phyloP scores from a whole-genome alignment of 2,329 filamentous ascomycete genomes.

The Cladosporium austrohemisphaericum region DNA sequence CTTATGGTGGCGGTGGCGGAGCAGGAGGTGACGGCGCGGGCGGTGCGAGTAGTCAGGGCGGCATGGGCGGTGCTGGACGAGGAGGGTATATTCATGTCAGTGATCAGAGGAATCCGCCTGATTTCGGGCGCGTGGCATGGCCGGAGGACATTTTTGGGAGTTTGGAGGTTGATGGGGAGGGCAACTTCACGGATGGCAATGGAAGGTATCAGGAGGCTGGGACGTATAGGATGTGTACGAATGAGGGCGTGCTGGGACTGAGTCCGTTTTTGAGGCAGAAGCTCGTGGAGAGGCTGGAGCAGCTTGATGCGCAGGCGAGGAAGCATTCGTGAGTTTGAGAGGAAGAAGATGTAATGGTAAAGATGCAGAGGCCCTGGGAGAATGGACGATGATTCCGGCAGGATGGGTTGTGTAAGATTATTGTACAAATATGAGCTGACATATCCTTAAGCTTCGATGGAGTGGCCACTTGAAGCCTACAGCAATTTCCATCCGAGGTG shows the following conservation, averaged over 20 bases:
- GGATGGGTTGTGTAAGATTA: too few relatives aligned
- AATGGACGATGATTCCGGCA: too few relatives aligned
- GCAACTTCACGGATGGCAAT: constrained; percentile 53
- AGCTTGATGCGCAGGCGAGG: constrained; percentile 30
- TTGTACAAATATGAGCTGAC: too few relatives aligned
- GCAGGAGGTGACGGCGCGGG: constrained; percentile 48
- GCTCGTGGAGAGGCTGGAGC: constrained; percentile 30
- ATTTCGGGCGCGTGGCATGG: constrained; percentile 62
- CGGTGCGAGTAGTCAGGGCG: constrained; percentile 57
- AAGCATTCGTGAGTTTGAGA: not conserved
- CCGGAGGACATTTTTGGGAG: constrained; percentile 65
- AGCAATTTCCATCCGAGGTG: too few relatives aligned
- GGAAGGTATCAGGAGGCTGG: constrained; percentile 60
- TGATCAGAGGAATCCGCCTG: constrained; percentile 57
- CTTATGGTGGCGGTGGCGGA: constrained; percentile 36
- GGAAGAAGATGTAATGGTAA: too few relatives aligned
- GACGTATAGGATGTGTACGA: constrained; percentile 59
- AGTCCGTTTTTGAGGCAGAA: constrained; percentile 33
- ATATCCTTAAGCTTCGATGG: too few relatives aligned
- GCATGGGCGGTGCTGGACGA: constrained; percentile 53
- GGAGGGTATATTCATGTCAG: constrained; percentile 63
- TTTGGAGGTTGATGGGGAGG: constrained; percentile 57
- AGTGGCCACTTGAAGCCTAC: too few relatives aligned
- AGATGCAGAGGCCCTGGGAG: too few relatives aligned
- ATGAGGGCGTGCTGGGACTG: constrained; percentile 51